Evolutionary conservation across 805 yeast genomes (phyloP).

Genomic region (Scheffersomyces coipomensis): DNA sequence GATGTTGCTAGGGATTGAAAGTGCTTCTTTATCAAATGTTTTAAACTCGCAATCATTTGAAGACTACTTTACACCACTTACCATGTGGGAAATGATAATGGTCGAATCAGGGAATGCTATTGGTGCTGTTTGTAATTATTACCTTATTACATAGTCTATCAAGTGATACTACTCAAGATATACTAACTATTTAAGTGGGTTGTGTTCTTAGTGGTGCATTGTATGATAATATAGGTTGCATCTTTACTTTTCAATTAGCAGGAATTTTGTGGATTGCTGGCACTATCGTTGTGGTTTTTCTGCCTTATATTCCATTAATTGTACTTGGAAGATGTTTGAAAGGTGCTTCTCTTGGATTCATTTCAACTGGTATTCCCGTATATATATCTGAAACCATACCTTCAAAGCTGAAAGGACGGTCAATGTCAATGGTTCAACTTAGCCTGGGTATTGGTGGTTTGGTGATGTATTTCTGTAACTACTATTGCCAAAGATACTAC

Average conservation of each 20-base stretch:
- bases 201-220: conserved; percentile 26
- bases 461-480: conserved; percentile 13
- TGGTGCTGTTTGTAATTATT: conserved; percentile 34
- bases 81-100: conserved; percentile 21
- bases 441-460: conserved; percentile 17
- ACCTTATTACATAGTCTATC: neutral
- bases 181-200: conserved; percentile 24
- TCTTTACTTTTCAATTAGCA: conserved; percentile 19
- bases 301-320: conserved; percentile 21
- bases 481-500: conserved; percentile 10
- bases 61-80: conserved; percentile 3
- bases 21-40: neutral
- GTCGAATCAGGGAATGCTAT: conserved; percentile 24
- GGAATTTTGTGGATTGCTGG: conserved; percentile 29
- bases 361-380: conserved; percentile 28
- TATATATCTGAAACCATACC: conserved; percentile 31
- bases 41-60: conserved; percentile 3
- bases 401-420: conserved; percentile 16
- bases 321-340: conserved; percentile 27
- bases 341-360: conserved; percentile 32
- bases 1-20: conserved; percentile 11
- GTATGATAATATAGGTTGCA: conserved; percentile 27
- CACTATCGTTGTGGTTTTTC: conserved; percentile 18
- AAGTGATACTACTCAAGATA: neutral
- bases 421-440: conserved; percentile 22